Evolutionary conservation across 306 rosid genomes (phyloP), one percentile per base, ranked within the genome.

Genomic region (Lagenaria siceraria): DNA sequence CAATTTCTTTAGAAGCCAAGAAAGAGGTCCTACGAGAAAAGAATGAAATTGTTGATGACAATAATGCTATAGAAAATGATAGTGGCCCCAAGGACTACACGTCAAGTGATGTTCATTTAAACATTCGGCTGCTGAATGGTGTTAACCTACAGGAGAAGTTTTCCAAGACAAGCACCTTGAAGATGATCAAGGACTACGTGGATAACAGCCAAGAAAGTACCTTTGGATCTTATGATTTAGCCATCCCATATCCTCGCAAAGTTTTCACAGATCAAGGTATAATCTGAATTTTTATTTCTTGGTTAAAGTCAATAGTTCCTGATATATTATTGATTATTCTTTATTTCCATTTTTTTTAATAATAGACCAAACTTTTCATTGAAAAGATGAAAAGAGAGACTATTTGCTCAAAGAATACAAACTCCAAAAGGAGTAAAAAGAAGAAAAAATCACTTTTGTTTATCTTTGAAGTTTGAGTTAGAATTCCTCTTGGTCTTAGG

Each of bases 231-330:
- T 88, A 82, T 81, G 88, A 88, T 82, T 87, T 88, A 19, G 92
- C 92, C 71, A 73, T 86, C 75, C 89, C 92, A 56, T 88, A 88
- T 71, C 92, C 92, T 52, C 89, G 86, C 82, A 86, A 86, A 78
- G 84, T 88, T 17, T 88, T 82, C 82, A 75, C 54, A 24, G 77
- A 54, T 70, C 85, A 77, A 82, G 92, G 92, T 88, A 81, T 56
- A 46, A 21, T 80, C 33, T 63, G 79, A 63, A 70, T 66, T 12
- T 31, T 38, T 35, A 22, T 49, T 56, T 14, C 33, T 75, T 75
- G 21, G 49, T 56, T 22, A 19, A 19, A 52, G 56, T 42, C 27
- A 38, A 75, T 33, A 75, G 51, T 15, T 31, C 19, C 22, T 53
- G 1, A 9, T 35, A 31, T 13, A 35, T 58, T 18, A 14, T 74